Conservation (phyloP, 2,329 filamentous ascomycete genomes). For the Diatrype stigma region DNA sequence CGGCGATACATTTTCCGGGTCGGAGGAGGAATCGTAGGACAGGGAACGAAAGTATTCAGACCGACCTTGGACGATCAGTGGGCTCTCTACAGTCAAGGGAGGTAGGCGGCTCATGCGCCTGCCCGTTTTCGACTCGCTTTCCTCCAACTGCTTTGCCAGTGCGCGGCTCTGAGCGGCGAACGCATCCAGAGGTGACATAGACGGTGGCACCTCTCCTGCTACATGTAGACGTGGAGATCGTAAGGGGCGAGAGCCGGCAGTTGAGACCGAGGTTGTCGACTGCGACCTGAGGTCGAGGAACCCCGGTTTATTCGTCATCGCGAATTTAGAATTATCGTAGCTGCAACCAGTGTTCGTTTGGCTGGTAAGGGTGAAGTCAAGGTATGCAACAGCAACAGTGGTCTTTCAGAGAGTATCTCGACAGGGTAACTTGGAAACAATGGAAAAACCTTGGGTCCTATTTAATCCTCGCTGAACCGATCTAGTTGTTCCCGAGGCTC, state of each 20-base stretch:
- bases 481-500: not conserved
- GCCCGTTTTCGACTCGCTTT: conserved; percentile 63
- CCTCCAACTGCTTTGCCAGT: conserved; percentile 81
- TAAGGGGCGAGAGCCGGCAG: conserved; percentile 48
- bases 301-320: conserved; percentile 54
- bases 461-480: not conserved
- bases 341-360: not conserved
- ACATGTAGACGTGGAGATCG: conserved; percentile 72
- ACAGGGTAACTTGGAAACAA: not conserved
- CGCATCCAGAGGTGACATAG: conserved; percentile 90
- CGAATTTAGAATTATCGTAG: conserved; percentile 9
- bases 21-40: conserved; percentile 58
- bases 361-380: not conserved
- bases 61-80: conserved; percentile 68
- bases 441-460: not conserved
- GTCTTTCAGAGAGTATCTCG: not conserved
- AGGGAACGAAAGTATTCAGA: conserved; percentile 78
- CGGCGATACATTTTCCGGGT: conserved; percentile 25
- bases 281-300: conserved; percentile 57
- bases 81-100: conserved; percentile 76
- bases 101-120: conserved; percentile 81
- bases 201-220: conserved; percentile 78
- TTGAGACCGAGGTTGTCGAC: conserved; percentile 46
- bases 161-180: conserved; percentile 89
- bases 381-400: not conserved